These are phyloP conservation scores for Talaromyces sp. DNA, from an alignment of 2,329 filamentous ascomycete species.

Conservation along the genomic window DNA sequence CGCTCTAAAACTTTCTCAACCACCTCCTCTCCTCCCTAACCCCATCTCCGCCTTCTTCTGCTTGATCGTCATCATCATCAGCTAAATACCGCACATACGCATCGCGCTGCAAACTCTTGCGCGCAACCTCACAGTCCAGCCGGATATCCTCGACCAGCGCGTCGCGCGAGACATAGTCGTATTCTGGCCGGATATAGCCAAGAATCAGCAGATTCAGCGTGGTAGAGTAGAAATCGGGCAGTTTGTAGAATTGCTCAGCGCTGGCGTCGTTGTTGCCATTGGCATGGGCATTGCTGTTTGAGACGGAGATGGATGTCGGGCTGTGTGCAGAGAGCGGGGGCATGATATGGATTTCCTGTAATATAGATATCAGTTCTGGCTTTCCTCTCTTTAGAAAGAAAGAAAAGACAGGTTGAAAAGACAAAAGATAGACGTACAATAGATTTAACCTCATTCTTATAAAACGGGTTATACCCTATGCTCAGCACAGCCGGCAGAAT, in stretches of 20 bases:
- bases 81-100: slow-evolving; percentile 51
- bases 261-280: not conserved
- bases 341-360: slow-evolving; percentile 76
- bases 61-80: slow-evolving; percentile 31
- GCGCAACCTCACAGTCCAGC: slow-evolving; percentile 79
- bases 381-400: not conserved
- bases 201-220: slow-evolving; percentile 74
- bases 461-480: slow-evolving; percentile 96
- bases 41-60: slow-evolving; percentile 19
- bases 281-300: not conserved
- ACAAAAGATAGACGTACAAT: slow-evolving; percentile 46
- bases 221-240: slow-evolving; percentile 76
- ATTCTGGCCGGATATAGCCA: slow-evolving; percentile 84
- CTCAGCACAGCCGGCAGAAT: slow-evolving; percentile 87
- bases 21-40: slow-evolving; percentile 27
- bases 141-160: slow-evolving; percentile 82
- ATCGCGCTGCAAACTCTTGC: slow-evolving; percentile 62
- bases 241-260: slow-evolving; percentile 25
- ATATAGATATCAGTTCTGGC: not conserved
- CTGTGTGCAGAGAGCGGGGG: slow-evolving; percentile 56
- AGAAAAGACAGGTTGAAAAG: no score
- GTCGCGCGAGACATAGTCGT: slow-evolving; percentile 79
- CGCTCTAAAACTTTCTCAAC: slow-evolving; percentile 27
- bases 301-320: slow-evolving; percentile 20
- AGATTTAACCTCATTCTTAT: slow-evolving; percentile 80